Percentiles rank a stretch among this genome's conserved stretches.
Evolutionary conservation across 2,329 filamentous ascomycete species (phyloP).

Genomic region (Curvularia lunata): DNA sequence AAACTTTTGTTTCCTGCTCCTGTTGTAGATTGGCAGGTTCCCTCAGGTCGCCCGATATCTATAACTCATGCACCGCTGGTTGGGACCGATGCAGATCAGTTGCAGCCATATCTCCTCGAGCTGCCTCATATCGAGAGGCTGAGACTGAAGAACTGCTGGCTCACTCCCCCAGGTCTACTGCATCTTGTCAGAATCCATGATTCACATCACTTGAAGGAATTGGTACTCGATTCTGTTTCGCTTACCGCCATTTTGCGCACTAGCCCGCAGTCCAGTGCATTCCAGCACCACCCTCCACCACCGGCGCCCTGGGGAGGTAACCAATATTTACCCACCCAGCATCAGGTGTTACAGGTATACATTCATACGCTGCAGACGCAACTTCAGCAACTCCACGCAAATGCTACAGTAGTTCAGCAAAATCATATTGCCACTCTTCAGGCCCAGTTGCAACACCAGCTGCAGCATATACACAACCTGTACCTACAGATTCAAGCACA

Average conservation of each 20-base stretch:
- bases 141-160: conserved; percentile 73
- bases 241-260: conserved; percentile 53
- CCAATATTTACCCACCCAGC: conserved; percentile 19
- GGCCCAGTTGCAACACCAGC: conserved; percentile 26
- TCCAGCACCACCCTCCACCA: conserved; percentile 4
- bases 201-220: conserved; percentile 55
- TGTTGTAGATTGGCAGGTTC: conserved; percentile 44
- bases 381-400: conserved; percentile 30
- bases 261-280: conserved; percentile 5
- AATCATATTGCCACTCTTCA: conserved; percentile 21
- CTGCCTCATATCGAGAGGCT: conserved; percentile 66
- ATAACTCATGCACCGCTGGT: conserved; percentile 14
- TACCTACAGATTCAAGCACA: conserved; percentile 4
- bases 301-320: conserved; percentile 12
- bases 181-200: conserved; percentile 60
- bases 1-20: conserved; percentile 68
- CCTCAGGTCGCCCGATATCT: conserved; percentile 8
- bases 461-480: conserved; percentile 6
- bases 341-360: conserved; percentile 25
- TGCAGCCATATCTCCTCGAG: conserved; percentile 50
- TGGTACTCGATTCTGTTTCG: conserved; percentile 70
- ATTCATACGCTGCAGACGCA: conserved; percentile 28
- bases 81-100: conserved; percentile 15
- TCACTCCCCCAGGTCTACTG: conserved; percentile 64
- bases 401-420: conserved; percentile 22